A percentile compares a stretch with the other conserved stretches of the same genome.
Evolutionary conservation across 2,329 filamentous ascomycete genomes (phyloP).

Genomic region (Dothistroma septosporum): DNA sequence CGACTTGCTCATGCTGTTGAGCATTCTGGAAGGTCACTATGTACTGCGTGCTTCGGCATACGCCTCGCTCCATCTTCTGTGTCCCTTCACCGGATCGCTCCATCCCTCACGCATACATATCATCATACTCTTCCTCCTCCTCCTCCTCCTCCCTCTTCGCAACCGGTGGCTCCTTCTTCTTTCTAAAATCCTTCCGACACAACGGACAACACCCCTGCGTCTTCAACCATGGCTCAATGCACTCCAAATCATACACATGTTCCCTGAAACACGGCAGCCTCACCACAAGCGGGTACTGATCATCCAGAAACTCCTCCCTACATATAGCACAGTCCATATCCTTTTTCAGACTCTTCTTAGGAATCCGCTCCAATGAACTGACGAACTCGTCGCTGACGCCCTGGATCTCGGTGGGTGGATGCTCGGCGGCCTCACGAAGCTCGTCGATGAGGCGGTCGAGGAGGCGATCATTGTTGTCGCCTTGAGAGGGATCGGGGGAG

Average conservation of each 20-base stretch:
- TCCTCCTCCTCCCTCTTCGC: constrained; percentile 42
- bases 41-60: too few relatives aligned
- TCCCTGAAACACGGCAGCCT: constrained; percentile 58
- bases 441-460: constrained; percentile 54
- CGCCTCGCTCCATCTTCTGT: too few relatives aligned
- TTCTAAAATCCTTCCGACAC: constrained; percentile 56
- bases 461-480: constrained; percentile 33
- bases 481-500: constrained; percentile 18
- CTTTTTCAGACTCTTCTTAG: constrained; percentile 47
- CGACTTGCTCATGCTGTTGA: too few relatives aligned
- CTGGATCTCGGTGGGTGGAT: constrained; percentile 56
- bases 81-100: too few relatives aligned
- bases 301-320: constrained; percentile 58
- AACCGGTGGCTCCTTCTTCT: constrained; percentile 44
- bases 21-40: too few relatives aligned
- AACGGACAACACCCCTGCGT: constrained; percentile 61
- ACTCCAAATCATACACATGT: constrained; percentile 62
- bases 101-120: constrained; percentile 41
- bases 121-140: constrained; percentile 50
- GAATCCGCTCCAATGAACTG: constrained; percentile 57
- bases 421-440: constrained; percentile 54
- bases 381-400: constrained; percentile 60
- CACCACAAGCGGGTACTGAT: constrained; percentile 56
- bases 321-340: constrained; percentile 58
- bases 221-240: constrained; percentile 61